Base-by-base conservation (phyloP, 2,329 filamentous ascomycete genomes). In the Paecilomyces formosus region DNA sequence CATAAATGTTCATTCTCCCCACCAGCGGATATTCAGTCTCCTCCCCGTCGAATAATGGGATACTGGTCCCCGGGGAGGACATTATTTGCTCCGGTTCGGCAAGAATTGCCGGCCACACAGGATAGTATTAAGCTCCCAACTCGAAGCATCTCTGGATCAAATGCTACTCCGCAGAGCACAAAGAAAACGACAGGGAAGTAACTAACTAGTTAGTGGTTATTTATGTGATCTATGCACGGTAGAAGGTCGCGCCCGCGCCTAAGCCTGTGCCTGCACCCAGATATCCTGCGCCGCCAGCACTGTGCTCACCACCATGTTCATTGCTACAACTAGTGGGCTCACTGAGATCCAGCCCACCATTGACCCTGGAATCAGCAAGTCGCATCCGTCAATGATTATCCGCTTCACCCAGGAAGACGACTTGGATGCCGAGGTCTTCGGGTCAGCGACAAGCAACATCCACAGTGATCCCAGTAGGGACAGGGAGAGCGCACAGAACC, bases 401-500 rank as follows among this genome's bases (percentile, higher is more conserved):
- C 78, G 77, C 13, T 81, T 79, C 28, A 75, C 15, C 39, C 39
- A 64, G 1, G 86, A 67, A 1, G 62, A 60, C 1, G 61, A 58
- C 65, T 68, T 21, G 57, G 64, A 1, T 72, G 67, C 58, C 74
- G 67, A 12, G 18, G 56, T 58, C 51, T 57, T 3, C 54, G 53
- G 54, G 57, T 63, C 45, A 52, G 62, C 54, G 69, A 70, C n/a
- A 74, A 66, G 50, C 35, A 71, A 56, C 4, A 62, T 62, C 64
- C 65, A 71, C 0, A 68, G 30, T 11, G 64, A 61, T 0, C 68
- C 66, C 2, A 81, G 50, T 0, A 83, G 72, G 0, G 81, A 83
- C 59, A 82, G 80, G 11, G 74, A 74, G 22, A 90, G 74, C 0
- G 81, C 81, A 45, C 85, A 82, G 62, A 90, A 82, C 88, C 88